Conservation (phyloP, 2,329 filamentous ascomycete species). For the Zymoseptoria crescenta region DNA sequence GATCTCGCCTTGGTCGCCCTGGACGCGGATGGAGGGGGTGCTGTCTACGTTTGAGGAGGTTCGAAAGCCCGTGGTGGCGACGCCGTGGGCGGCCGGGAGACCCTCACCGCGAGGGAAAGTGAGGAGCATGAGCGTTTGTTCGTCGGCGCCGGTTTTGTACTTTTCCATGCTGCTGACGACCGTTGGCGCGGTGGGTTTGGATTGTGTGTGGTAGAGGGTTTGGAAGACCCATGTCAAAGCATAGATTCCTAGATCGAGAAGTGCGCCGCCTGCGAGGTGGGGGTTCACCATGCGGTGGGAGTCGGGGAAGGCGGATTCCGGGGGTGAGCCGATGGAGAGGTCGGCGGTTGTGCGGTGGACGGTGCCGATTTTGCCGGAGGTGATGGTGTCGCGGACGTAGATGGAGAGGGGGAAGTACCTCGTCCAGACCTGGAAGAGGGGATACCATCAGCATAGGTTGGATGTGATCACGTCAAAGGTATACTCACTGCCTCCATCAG, state of each 20-base stretch:
- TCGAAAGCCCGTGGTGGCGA: slow-evolving; percentile 54
- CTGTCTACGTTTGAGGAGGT: slow-evolving; percentile 55
- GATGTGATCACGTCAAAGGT: not conserved
- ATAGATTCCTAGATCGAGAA: slow-evolving; percentile 84
- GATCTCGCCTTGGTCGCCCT: slow-evolving; percentile 74
- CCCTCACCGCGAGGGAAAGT: slow-evolving; percentile 56
- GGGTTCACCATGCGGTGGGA: slow-evolving; percentile 73
- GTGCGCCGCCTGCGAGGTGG: slow-evolving; percentile 71
- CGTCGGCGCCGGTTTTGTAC: slow-evolving; percentile 67
- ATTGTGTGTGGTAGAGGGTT: slow-evolving; percentile 72
- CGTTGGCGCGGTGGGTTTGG: slow-evolving; percentile 57
- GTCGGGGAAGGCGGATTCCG: slow-evolving; percentile 52
- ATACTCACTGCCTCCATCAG: slow-evolving; percentile 56
- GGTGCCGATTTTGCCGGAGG: slow-evolving; percentile 46
- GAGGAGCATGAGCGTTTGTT: slow-evolving; percentile 68
- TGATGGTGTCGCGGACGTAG: slow-evolving; percentile 61
- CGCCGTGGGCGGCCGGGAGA: slow-evolving; percentile 56
- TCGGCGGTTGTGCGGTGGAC: slow-evolving; percentile 52
- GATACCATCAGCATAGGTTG: slow-evolving; percentile 2
- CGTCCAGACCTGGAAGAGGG: slow-evolving; percentile 61
- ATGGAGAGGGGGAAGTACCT: slow-evolving; percentile 79
- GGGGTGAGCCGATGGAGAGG: slow-evolving; percentile 51
- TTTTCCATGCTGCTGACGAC: slow-evolving; percentile 63
- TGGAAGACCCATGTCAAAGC: slow-evolving; percentile 87
- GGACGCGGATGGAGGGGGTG: slow-evolving; percentile 65